These are phyloP conservation scores for Trichoderma asperellum DNA, from an alignment of 2,329 filamentous ascomycete species.

Conservation along the genomic window DNA sequence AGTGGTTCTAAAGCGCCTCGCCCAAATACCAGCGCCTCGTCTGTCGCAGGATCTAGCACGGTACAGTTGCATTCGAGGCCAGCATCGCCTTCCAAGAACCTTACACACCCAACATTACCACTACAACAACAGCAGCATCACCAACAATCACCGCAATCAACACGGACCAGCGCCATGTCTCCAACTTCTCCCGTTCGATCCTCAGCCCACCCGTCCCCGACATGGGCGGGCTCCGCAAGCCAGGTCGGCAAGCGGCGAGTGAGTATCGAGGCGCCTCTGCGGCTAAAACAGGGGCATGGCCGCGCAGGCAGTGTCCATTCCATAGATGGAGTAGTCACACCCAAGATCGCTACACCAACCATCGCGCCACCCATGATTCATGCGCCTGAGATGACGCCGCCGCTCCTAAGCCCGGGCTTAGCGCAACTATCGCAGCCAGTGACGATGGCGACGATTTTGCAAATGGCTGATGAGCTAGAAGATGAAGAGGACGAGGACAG, in stretches of 20 bases:
- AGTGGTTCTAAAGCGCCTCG: constrained; percentile 51
- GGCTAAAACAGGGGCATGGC: constrained; percentile 44
- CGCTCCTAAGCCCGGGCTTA: constrained; percentile 34
- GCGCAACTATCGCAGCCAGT: constrained; percentile 41
- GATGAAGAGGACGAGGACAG: constrained; percentile 36
- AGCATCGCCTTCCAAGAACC: constrained; percentile 55
- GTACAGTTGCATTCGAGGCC: constrained; percentile 47
- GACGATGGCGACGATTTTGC: constrained; percentile 60
- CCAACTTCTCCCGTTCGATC: constrained; percentile 38
- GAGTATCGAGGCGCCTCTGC: constrained; percentile 49
- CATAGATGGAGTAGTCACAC: constrained; percentile 44
- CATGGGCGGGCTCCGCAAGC: constrained; percentile 40
- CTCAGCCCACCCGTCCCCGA: constrained; percentile 44
- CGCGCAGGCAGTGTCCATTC: constrained; percentile 47
- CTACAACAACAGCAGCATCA: constrained; percentile 30
- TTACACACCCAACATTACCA: constrained; percentile 31
- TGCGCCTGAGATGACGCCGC: constrained; percentile 42
- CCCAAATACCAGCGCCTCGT: constrained; percentile 42
- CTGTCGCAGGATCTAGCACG: constrained; percentile 32
- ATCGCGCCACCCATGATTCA: constrained; percentile 41
- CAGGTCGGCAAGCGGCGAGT: constrained; percentile 46
- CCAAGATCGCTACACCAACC: constrained; percentile 43
- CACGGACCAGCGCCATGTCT: constrained; percentile 32
- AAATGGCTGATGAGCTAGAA: constrained; percentile 57
- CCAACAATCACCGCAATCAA: constrained; percentile 29